These are phyloP conservation scores for Calonectria multiphialidica DNA, from an alignment of 2,329 filamentous ascomycete genomes.

Conservation along the genomic window DNA sequence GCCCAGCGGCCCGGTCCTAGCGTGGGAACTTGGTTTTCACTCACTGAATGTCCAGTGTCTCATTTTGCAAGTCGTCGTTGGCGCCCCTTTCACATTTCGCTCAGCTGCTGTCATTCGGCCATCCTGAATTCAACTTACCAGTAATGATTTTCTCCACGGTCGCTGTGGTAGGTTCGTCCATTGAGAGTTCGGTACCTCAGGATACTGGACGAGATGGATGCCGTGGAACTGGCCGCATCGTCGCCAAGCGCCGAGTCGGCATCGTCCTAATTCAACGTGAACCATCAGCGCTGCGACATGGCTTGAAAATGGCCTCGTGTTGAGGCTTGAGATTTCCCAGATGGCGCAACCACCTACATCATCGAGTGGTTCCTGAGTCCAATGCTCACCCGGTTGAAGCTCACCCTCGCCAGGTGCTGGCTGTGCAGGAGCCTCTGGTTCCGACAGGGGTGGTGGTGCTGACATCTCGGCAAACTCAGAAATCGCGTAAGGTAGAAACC, in stretches of 20 bases:
- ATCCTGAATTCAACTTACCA: conserved; percentile 15
- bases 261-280: conserved; percentile 7
- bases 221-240: conserved; percentile 28
- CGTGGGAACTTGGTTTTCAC: neutral
- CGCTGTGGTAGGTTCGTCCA: conserved; percentile 31
- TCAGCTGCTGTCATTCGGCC: neutral
- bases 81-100: conserved; percentile 17
- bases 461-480: neutral
- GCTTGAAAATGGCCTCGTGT: neutral
- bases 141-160: conserved; percentile 25
- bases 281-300: neutral
- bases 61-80: conserved; percentile 27
- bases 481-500: neutral
- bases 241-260: conserved; percentile 30
- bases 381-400: conserved; percentile 18
- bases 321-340: neutral
- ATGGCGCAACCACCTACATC: neutral
- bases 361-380: conserved; percentile 12
- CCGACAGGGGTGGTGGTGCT: neutral
- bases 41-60: conserved; percentile 33
- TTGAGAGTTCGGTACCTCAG: conserved; percentile 26
- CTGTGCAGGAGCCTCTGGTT: neutral
- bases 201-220: conserved; percentile 31
- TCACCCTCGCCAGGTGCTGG: neutral
- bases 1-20: neutral